A percentile compares a stretch with the other conserved stretches of the same genome.
Evolutionary conservation across 345 rosid genomes (phyloP).

Genomic region (Iberis pinnata): DNA sequence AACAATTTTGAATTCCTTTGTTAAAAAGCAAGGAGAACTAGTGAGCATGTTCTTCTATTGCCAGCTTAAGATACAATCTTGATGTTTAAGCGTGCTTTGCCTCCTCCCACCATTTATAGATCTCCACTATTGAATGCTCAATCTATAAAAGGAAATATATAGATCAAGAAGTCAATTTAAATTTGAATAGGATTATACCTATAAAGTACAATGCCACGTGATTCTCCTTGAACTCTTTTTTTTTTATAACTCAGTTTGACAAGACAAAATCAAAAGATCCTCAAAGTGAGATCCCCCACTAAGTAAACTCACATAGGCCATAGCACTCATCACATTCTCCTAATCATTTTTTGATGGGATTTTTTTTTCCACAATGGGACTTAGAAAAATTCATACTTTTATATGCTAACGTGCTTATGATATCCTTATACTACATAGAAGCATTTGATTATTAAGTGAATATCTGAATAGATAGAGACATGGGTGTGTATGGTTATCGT

Average conservation of each 20-base stretch:
- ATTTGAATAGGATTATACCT: slow-evolving; percentile 18
- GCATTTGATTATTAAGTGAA: too few species aligned
- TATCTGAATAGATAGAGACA: too few species aligned
- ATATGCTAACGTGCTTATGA: neutral
- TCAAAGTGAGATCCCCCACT: slow-evolving; percentile 24
- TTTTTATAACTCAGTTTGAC: neutral
- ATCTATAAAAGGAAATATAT: slow-evolving; percentile 34
- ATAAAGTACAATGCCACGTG: slow-evolving; percentile 21
- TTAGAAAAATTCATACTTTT: neutral
- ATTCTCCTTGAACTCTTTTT: slow-evolving; percentile 25
- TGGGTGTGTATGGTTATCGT: too few species aligned
- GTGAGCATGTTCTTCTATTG: slow-evolving; percentile 26
- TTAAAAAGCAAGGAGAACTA: slow-evolving; percentile 39
- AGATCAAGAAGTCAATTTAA: slow-evolving; percentile 21
- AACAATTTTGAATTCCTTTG: slow-evolving; percentile 34
- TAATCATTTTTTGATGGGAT: slow-evolving; percentile 11
- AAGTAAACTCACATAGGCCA: neutral
- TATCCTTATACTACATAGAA: too few species aligned
- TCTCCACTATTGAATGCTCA: slow-evolving; percentile 63
- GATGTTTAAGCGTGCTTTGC: slow-evolving; percentile 48
- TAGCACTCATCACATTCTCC: slow-evolving; percentile 12
- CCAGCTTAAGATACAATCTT: slow-evolving; percentile 46
- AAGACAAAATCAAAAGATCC: slow-evolving; percentile 16
- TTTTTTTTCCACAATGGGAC: neutral
- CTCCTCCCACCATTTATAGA: slow-evolving; percentile 48